Evolutionary conservation across 2,329 filamentous ascomycete species (phyloP).

Genomic region (Dothistroma pini): DNA sequence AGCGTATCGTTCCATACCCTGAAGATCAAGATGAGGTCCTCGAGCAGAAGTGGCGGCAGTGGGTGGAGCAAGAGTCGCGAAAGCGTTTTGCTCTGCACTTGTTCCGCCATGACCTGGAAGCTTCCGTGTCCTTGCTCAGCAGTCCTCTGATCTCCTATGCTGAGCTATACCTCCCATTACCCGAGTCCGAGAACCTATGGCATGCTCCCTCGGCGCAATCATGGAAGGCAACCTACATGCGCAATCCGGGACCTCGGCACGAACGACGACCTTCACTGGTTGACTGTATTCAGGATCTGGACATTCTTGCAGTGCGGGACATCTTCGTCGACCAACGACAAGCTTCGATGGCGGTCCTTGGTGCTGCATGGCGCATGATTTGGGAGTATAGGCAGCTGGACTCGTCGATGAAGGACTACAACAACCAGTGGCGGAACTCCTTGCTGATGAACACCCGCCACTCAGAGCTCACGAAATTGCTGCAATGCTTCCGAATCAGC

Average conservation of each 20-base stretch:
- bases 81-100: constrained; percentile 65
- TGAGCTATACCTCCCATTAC: constrained; percentile 64
- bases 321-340: constrained; percentile 55
- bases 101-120: constrained; percentile 63
- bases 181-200: constrained; percentile 62
- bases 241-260: constrained; percentile 35
- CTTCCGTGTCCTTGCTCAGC: constrained; percentile 63
- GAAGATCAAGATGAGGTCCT: constrained; percentile 56
- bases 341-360: constrained; percentile 58
- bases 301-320: constrained; percentile 49
- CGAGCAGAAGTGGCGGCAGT: constrained; percentile 62
- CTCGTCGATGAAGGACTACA: constrained; percentile 50
- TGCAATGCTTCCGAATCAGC: constrained; percentile 50
- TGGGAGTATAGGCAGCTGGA: constrained; percentile 63
- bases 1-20: constrained; percentile 47
- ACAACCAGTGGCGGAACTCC: constrained; percentile 38
- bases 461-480: constrained; percentile 58
- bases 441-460: constrained; percentile 52
- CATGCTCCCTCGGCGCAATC: constrained; percentile 58
- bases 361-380: constrained; percentile 63
- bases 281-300: constrained; percentile 56
- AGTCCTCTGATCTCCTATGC: constrained; percentile 65
- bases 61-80: constrained; percentile 63
- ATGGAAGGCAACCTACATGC: constrained; percentile 62
- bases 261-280: constrained; percentile 50